A percentile compares a stretch with the other conserved stretches of the same genome.
Evolutionary conservation across 108 stramenopile species (phyloP).

Genomic region (Cyclotella baltica): DNA sequence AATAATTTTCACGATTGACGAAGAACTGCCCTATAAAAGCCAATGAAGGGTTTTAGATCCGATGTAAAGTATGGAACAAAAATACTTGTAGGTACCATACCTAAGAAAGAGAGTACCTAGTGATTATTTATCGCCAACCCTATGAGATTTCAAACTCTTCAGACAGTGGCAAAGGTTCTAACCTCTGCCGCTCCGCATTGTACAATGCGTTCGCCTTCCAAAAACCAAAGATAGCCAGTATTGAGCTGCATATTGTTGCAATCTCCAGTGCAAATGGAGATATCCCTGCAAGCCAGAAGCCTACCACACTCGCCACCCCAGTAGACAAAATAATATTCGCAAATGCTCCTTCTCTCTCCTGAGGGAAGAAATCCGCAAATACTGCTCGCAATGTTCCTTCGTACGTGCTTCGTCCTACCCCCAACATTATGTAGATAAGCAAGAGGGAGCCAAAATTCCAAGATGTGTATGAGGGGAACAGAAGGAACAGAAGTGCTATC

Average conservation of each 20-base stretch:
- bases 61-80: too few relatives aligned
- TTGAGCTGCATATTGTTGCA: constrained; percentile 56
- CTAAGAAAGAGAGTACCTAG: background rate
- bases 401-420: constrained; percentile 82
- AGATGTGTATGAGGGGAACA: constrained; percentile 46
- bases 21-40: too few relatives aligned
- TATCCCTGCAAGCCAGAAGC: constrained; percentile 61
- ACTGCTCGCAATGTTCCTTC: constrained; percentile 82
- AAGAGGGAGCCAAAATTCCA: constrained; percentile 59
- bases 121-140: background rate
- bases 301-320: constrained; percentile 76
- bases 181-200: background rate
- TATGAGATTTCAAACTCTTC: background rate
- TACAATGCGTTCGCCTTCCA: constrained; percentile 50
- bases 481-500: constrained; percentile 70
- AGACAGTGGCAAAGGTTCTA: background rate
- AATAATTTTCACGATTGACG: too few relatives aligned
- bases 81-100: too few relatives aligned
- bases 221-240: constrained; percentile 71
- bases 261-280: constrained; percentile 61
- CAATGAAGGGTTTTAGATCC: too few relatives aligned
- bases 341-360: constrained; percentile 85
- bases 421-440: constrained; percentile 70
- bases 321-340: constrained; percentile 87
- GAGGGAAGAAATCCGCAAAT: constrained; percentile 78